Evolutionary conservation across 148 eudicot genomes (phyloP), one percentile per base, ranked within the genome.

Genomic region (Rhododendron ovatum): DNA sequence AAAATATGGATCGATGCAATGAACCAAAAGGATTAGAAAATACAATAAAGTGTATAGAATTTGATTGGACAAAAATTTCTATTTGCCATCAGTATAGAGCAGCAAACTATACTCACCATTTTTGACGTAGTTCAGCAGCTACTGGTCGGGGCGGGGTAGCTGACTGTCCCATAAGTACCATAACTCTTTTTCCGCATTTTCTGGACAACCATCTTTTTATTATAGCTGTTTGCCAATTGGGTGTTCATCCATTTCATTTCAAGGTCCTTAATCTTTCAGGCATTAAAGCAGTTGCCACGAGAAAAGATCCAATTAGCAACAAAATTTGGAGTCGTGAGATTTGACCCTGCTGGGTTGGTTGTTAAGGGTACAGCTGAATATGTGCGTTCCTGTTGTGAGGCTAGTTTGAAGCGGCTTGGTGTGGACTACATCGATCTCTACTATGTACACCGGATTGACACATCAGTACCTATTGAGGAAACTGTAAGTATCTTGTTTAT

Each of bases 281-380:
- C 95, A 77, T 80, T 96, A 82, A 93, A 92, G 89, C 92, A 92
- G 57, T 80, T 96, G 85, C 98, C 98, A 22, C 87, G 98, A 80
- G 95, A 93, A 69, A 91, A 93, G 87, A 90, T 96, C 79, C 94
- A 96, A 67, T 48, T 96, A 80, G 96, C 98, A 48, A 94, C 98
- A 61, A 96, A 96, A 88, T 96, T 92, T 82, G 98, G 98, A 47
- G 75, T 96, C 47, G 83, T 81, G 5, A 35, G 84, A 73, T 3
- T 92, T 12, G 93, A 83, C 37, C 43, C 90, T 43, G 81, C 84
- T 30, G 53, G 79, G 37, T 76, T 92, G 83, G 82, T 37, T 50
- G 93, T 91, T 4, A 93, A 92, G 53, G 98, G 94, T n/a, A 88
- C 90, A 59, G 89, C 92, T 26, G 93, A 90, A 76, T 95, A 92